Percentiles rank a stretch among this genome's conserved stretches.
Conservation (phyloP, 169 alveolate genomes). For the Pseudocohnilembus persalinus region DNA sequence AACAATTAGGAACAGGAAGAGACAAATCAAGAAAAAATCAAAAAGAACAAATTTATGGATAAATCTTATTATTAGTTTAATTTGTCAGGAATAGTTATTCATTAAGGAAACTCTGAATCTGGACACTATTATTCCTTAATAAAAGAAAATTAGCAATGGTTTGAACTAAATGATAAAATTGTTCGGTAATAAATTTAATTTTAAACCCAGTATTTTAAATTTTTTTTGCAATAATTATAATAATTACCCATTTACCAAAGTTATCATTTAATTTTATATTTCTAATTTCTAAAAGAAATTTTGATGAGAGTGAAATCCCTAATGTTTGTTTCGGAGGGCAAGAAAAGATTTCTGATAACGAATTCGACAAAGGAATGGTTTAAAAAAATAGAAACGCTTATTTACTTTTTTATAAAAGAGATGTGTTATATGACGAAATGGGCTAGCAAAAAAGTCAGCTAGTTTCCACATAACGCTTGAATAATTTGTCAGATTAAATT, state of each 20-base stretch:
- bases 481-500: not conserved
- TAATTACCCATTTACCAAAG: no score
- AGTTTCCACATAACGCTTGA: not conserved
- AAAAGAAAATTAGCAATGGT: not conserved
- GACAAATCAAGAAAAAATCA: no score
- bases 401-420: not conserved
- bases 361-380: not conserved
- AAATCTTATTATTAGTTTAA: no score
- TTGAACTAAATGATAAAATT: not conserved
- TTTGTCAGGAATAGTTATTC: not conserved
- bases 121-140: not conserved
- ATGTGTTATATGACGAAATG: not conserved
- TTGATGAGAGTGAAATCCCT: not conserved
- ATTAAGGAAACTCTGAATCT: not conserved
- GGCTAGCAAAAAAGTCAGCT: not conserved
- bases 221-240: no score
- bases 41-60: not conserved
- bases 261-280: no score
- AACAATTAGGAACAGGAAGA: no score
- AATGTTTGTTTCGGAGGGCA: not conserved
- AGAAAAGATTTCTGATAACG: not conserved
- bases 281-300: no score
- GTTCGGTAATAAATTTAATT: no score
- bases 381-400: not conserved
- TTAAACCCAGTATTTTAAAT: no score